These are phyloP conservation scores for Nakaseomyces delphensis DNA, from an alignment of 1,139 yeast species.

Conservation along the genomic window DNA sequence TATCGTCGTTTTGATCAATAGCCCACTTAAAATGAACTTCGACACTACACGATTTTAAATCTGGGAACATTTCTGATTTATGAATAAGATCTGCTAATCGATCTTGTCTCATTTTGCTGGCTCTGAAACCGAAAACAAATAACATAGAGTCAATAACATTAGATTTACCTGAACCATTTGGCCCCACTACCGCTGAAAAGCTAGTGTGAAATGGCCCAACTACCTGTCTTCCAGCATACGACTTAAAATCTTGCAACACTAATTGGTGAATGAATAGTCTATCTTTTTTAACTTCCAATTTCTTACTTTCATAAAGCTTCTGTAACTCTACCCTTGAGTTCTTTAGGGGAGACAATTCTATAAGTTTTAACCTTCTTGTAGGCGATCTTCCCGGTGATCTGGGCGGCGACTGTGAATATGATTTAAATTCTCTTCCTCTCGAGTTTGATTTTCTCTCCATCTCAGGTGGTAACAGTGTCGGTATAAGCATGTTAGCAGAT, in stretches of 20 bases:
- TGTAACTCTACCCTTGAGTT: conserved; percentile 29
- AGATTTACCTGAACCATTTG: conserved; percentile 96
- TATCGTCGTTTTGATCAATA: conserved; percentile 47
- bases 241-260: conserved; percentile 78
- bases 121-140: conserved; percentile 95
- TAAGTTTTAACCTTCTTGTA: conserved; percentile 33
- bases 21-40: conserved; percentile 88
- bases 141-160: conserved; percentile 93
- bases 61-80: conserved; percentile 64
- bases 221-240: conserved; percentile 89
- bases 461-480: conserved; percentile 19
- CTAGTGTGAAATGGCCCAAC: conserved; percentile 93
- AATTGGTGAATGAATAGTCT: conserved; percentile 69
- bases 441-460: conserved; percentile 8
- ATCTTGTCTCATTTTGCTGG: conserved; percentile 93
- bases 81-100: conserved; percentile 86
- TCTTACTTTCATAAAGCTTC: conserved; percentile 28
- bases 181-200: conserved; percentile 98
- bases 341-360: conserved; percentile 36
- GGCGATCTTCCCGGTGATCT: conserved; percentile 34
- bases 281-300: conserved; percentile 15
- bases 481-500: conserved; percentile 18
- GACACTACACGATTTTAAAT: conserved; percentile 71
- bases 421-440: conserved; percentile 22
- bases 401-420: conserved; percentile 31